Evolutionary conservation across 1,139 yeast genomes (phyloP).

Genomic region (Nakaseomyces sp.): DNA sequence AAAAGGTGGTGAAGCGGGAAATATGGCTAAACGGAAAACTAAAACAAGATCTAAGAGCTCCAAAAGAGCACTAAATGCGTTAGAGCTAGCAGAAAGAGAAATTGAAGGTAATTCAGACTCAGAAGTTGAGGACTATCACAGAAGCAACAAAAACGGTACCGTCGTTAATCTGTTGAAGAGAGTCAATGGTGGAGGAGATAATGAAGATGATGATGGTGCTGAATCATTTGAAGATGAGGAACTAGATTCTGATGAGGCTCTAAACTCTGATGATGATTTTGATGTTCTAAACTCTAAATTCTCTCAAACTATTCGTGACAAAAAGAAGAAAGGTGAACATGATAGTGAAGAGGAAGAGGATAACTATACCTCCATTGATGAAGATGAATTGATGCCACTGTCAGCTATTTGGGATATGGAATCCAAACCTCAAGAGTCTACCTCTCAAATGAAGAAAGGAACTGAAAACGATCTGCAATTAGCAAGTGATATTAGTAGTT

Average conservation of each 20-base stretch:
- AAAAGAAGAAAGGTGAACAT: constrained; percentile 32
- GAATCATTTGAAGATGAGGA: constrained; percentile 59
- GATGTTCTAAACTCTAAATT: constrained; percentile 60
- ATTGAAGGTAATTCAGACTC: constrained; percentile 31
- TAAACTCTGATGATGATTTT: constrained; percentile 67
- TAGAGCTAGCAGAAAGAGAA: constrained; percentile 41
- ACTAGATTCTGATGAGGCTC: constrained; percentile 65
- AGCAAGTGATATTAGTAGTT: constrained; percentile 16
- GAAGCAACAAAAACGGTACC: constrained; percentile 27
- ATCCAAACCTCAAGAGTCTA: constrained; percentile 32
- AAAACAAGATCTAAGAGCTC: constrained; percentile 28
- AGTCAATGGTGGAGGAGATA: constrained; percentile 14
- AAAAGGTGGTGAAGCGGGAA: background rate
- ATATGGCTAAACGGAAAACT: constrained; percentile 29
- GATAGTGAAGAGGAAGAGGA: constrained; percentile 38
- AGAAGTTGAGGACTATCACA: constrained; percentile 31
- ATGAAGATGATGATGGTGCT: constrained; percentile 30
- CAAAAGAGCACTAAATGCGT: constrained; percentile 39
- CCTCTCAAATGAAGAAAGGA: constrained; percentile 37
- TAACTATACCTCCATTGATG: constrained; percentile 52
- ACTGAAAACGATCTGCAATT: constrained; percentile 24
- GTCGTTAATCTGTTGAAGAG: constrained; percentile 34
- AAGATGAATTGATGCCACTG: constrained; percentile 60
- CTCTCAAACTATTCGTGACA: constrained; percentile 60
- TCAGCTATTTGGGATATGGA: constrained; percentile 88